phyloP scores from a whole-genome alignment of 2,329 filamentous ascomycete genomes.

The Colletotrichum sp. region DNA sequence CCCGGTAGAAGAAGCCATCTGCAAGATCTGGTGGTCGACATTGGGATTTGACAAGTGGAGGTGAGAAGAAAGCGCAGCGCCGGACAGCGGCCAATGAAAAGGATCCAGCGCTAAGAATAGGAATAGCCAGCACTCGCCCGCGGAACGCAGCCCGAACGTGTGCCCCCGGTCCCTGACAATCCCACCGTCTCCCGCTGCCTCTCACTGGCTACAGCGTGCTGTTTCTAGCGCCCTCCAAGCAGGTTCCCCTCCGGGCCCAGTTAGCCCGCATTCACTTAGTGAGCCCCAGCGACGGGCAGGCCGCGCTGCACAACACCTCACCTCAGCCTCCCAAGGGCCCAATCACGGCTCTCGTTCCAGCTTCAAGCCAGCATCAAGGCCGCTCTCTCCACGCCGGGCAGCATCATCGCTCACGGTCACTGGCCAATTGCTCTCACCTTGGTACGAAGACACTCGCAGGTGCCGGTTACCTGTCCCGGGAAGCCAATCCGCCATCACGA shows the following conservation, averaged over 20 bases:
- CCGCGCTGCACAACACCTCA: slow-evolving; percentile 20
- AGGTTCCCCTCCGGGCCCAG: background rate
- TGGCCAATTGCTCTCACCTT: slow-evolving; percentile 3
- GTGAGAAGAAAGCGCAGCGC: slow-evolving; percentile 11
- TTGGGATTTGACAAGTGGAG: slow-evolving; percentile 5
- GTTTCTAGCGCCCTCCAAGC: slow-evolving; percentile 13
- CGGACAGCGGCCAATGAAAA: slow-evolving; percentile 27
- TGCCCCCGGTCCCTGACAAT: slow-evolving; percentile 7
- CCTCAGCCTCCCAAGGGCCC: slow-evolving; percentile 1
- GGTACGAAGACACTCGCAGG: background rate
- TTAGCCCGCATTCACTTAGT: background rate
- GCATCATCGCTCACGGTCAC: background rate
- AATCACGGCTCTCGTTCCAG: slow-evolving; percentile 1
- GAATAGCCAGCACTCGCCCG: background rate
- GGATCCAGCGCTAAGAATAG: slow-evolving; percentile 31
- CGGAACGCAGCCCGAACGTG: slow-evolving; percentile 16
- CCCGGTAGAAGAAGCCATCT: slow-evolving; percentile 5
- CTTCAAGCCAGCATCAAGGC: background rate
- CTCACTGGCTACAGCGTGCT: slow-evolving; percentile 7
- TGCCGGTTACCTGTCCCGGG: slow-evolving; percentile 8
- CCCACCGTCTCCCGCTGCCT: background rate
- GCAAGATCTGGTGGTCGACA: slow-evolving; percentile 15
- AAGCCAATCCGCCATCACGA: slow-evolving; percentile 7
- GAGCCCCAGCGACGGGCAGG: slow-evolving; percentile 12
- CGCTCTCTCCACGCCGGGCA: background rate